A percentile compares a stretch with the other conserved stretches of the same genome.
Evolutionary conservation across 768 basidiomycete species (phyloP).

Genomic region (Hygrophoropsis aurantiaca): DNA sequence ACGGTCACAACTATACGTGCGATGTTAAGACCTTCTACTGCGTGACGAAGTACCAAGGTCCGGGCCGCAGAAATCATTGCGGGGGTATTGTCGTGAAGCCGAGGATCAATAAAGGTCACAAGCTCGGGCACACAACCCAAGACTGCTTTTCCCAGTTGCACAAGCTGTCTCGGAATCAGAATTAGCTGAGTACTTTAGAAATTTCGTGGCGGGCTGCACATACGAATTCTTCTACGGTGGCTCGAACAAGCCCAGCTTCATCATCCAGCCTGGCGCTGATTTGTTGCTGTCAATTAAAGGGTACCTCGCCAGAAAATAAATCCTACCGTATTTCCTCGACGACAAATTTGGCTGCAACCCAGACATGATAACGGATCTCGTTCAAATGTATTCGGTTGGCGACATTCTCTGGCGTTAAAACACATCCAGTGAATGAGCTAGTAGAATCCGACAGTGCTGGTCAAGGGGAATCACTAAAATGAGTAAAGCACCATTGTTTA

Average conservation of each 20-base stretch:
- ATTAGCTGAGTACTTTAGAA: background rate
- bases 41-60: conserved; percentile 41
- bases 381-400: conserved; percentile 19
- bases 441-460: no score
- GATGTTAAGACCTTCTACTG: conserved; percentile 35
- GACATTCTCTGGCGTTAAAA: conserved; percentile 34
- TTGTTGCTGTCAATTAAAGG: background rate
- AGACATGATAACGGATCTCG: conserved; percentile 32
- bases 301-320: no score
- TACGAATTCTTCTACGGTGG: conserved; percentile 30
- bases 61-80: conserved; percentile 44
- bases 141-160: conserved; percentile 47
- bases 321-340: conserved; percentile 24
- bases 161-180: conserved; percentile 42
- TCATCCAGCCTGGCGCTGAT: background rate
- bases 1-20: conserved; percentile 52
- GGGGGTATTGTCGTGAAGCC: conserved; percentile 33
- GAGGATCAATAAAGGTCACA: conserved; percentile 51
- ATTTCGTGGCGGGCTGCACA: no score
- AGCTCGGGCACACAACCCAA: conserved; percentile 45
- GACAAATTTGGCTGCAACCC: conserved; percentile 31
- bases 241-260: background rate
- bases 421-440: conserved; percentile 32
- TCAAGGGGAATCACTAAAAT: no score
- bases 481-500: background rate